A percentile compares a stretch with the other conserved stretches of the same genome.
Conservation (phyloP, 2,329 filamentous ascomycete species). For the Xylariaceae sp. region DNA sequence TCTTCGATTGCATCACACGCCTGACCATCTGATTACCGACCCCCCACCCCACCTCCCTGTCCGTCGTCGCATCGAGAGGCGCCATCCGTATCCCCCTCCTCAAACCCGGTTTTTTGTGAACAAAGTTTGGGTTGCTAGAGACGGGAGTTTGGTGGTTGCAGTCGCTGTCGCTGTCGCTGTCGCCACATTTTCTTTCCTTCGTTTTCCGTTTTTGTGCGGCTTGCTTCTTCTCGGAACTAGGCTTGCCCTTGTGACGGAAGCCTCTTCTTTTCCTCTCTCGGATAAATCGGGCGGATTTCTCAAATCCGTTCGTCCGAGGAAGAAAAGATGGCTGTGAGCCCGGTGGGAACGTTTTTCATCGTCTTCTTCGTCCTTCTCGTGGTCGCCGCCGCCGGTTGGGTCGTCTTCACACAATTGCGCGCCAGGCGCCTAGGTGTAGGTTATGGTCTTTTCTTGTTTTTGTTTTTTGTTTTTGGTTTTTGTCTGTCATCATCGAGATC, state of each 20-base stretch:
- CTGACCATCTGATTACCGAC: not conserved
- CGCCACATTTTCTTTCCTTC: too few relatives aligned
- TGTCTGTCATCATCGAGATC: not conserved
- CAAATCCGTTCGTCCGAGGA: not conserved
- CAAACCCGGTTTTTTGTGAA: too few relatives aligned
- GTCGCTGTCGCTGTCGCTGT: too few relatives aligned
- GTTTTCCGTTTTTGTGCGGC: too few relatives aligned
- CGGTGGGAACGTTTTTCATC: conserved; percentile 65
- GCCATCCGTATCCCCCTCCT: too few relatives aligned
- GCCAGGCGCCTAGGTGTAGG: conserved; percentile 65
- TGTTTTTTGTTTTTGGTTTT: not conserved
- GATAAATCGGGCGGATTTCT: too few relatives aligned
- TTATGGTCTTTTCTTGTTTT: not conserved
- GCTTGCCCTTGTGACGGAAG: too few relatives aligned
- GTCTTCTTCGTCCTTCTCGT: conserved; percentile 60
- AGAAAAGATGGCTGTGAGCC: conserved; percentile 40
- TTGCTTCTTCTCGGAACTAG: too few relatives aligned
- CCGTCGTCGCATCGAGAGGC: too few relatives aligned
- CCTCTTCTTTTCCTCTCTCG: too few relatives aligned
- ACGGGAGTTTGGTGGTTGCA: not conserved
- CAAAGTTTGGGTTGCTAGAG: not conserved
- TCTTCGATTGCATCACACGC: not conserved
- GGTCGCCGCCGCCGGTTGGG: conserved; percentile 56
- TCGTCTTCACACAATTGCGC: conserved; percentile 65
- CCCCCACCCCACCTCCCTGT: not conserved